Evolutionary conservation across 345 rosid genomes (phyloP).

Genomic region (Eucalyptus paniculata): DNA sequence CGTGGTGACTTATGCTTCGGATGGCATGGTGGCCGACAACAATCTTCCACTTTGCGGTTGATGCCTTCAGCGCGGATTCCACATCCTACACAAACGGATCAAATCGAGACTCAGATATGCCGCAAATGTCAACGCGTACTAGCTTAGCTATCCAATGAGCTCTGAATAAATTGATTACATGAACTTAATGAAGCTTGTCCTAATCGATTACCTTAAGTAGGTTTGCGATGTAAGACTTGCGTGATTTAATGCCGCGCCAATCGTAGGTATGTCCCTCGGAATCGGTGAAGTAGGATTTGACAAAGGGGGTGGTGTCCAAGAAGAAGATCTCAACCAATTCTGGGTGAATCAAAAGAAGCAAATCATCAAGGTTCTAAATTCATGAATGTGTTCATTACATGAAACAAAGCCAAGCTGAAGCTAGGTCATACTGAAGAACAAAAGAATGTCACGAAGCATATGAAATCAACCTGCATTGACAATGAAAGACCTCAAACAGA

Average conservation of each 20-base stretch:
- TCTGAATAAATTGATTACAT: neutral
- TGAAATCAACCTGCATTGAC: constrained; percentile 28
- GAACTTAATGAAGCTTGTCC: neutral
- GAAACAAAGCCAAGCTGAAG: neutral
- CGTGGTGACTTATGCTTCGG: constrained; percentile 63
- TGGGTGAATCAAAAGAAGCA: neutral
- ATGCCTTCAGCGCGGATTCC: constrained; percentile 19
- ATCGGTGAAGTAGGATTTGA: constrained; percentile 35
- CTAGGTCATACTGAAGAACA: neutral
- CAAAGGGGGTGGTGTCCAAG: constrained; percentile 72
- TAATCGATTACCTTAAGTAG: constrained; percentile 14
- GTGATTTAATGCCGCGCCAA: constrained; percentile 52
- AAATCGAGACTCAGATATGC: neutral
- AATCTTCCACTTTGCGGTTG: constrained; percentile 61
- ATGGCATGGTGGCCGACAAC: constrained; percentile 73
- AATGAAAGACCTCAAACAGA: constrained; percentile 52
- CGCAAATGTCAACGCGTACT: neutral
- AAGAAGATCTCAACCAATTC: constrained; percentile 61
- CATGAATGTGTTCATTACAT: neutral
- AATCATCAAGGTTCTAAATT: neutral
- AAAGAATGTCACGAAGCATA: neutral
- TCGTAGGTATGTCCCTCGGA: constrained; percentile 39
- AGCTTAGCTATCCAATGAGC: neutral
- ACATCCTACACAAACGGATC: constrained; percentile 13
- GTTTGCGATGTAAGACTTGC: constrained; percentile 21